Conservation (phyloP, 1,139 yeast genomes). For the Nadsonia starkeyi-henricii region DNA sequence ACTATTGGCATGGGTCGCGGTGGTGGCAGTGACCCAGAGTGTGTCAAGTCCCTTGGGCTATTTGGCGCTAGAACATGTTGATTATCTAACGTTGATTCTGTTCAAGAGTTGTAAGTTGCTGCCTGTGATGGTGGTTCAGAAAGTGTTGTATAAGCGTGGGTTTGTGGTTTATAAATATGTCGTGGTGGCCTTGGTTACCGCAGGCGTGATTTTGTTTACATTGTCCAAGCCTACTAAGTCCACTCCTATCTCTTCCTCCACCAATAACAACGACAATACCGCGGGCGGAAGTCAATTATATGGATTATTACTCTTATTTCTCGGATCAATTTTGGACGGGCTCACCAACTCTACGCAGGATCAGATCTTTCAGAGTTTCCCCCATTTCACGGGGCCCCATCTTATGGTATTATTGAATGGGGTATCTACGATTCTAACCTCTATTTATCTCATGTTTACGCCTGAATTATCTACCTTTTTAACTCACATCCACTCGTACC, state of each 20-base stretch:
- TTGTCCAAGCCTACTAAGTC: conserved; percentile 13
- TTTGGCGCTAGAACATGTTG: conserved; percentile 66
- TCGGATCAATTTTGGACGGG: conserved; percentile 74
- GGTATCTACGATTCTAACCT: conserved; percentile 33
- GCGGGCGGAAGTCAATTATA: conserved; percentile 31
- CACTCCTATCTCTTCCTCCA: conserved; percentile 10
- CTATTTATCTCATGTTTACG: conserved; percentile 24
- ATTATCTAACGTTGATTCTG: conserved; percentile 66
- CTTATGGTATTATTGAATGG: conserved; percentile 74
- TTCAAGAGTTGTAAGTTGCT: conserved; percentile 90
- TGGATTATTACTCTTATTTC: conserved; percentile 47
- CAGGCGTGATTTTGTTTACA: conserved; percentile 74
- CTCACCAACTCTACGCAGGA: conserved; percentile 90
- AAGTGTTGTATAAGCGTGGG: conserved; percentile 51
- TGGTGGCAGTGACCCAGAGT: conserved; percentile 69
- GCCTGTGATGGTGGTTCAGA: conserved; percentile 81
- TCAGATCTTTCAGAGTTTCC: conserved; percentile 43
- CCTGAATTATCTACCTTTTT: conserved; percentile 38
- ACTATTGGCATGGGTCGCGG: conserved; percentile 29
- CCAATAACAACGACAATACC: too few species aligned
- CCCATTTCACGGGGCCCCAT: conserved; percentile 57
- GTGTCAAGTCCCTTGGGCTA: conserved; percentile 71
- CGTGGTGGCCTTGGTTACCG: conserved; percentile 63
- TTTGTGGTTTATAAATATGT: conserved; percentile 67
- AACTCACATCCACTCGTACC: conserved; percentile 35